Conservation (phyloP, 2,329 filamentous ascomycete genomes). For the Nannizzia gypsea region DNA sequence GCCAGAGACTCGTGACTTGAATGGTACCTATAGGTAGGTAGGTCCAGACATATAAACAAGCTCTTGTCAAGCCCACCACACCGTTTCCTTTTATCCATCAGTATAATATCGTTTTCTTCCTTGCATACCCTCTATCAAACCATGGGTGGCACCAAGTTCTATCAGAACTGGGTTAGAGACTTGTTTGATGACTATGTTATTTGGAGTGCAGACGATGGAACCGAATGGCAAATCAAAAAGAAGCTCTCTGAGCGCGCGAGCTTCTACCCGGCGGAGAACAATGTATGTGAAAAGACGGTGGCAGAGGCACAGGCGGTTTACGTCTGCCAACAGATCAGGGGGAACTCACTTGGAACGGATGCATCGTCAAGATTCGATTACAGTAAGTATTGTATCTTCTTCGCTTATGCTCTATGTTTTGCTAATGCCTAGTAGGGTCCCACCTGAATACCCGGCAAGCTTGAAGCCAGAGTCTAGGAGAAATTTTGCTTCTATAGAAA, state of each 20-base stretch:
- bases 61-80: too few species aligned
- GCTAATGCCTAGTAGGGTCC: background rate
- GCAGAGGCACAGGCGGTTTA: constrained; percentile 8
- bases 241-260: background rate
- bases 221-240: background rate
- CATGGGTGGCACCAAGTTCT: background rate
- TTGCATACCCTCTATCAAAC: background rate
- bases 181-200: background rate
- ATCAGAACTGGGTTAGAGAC: background rate
- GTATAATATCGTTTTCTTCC: background rate
- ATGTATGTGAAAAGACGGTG: background rate
- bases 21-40: too few species aligned
- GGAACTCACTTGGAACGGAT: constrained; percentile 1
- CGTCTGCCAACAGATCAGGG: constrained; percentile 1
- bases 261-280: background rate
- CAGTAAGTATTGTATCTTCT: constrained; percentile 2
- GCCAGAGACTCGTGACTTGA: background rate
- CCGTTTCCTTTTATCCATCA: too few species aligned
- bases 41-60: too few species aligned
- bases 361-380: constrained; percentile 10
- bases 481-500: background rate
- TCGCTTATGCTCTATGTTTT: background rate
- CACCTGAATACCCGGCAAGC: background rate
- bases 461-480: background rate
- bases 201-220: background rate